Evolutionary conservation across 768 basidiomycete genomes (phyloP), one percentile per base, ranked within the genome.

Genomic region (Lactarius hengduanensis): DNA sequence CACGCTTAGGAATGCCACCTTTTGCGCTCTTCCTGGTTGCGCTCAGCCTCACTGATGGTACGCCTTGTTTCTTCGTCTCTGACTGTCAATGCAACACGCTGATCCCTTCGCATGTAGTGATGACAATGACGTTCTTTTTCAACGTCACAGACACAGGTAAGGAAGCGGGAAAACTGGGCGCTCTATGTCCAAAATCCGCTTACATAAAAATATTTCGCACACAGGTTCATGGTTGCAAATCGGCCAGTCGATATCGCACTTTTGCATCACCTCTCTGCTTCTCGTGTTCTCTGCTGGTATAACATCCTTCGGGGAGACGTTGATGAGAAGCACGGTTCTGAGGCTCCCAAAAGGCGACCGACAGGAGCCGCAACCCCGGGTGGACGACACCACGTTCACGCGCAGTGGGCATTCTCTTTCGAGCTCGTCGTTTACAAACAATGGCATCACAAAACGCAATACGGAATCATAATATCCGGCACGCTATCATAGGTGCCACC

Each of bases 211-310:
- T 0, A 7, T 58, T 58, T 28, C 47, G 22, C 66, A 20, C 34
- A 41, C 71, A 84, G 90, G 93, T 0, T 92, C 90, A 3, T 95
- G 93, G 93, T 78, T 94, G 64, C 91, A 95, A 73, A 95, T 94
- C 61, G 92, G 93, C 7, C 90, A 92, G 72, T 88, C 91, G 0
- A 93, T 95, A 74, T 92, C 84, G 59, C 93, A 94, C 78, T 95
- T 93, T 77, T 89, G 88, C 70, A 91, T 94, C 67, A 86, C 90
- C 1, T 92, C 91, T 1, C 76, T 94, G 43, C 78, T 95, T 62
- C 80, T 91, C 47, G 80, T 92, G 4, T 94, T 90, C 86, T 88
- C 89, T 0, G 90, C 88, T 32, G 90, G 86, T 1, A 85, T 94
- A 26, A 89, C 89, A 67, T 84, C 84, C 0, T 78, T 82, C 4